Evolutionary conservation across 1,139 yeast species (phyloP).

Genomic region (Hanseniaspora sp.): DNA sequence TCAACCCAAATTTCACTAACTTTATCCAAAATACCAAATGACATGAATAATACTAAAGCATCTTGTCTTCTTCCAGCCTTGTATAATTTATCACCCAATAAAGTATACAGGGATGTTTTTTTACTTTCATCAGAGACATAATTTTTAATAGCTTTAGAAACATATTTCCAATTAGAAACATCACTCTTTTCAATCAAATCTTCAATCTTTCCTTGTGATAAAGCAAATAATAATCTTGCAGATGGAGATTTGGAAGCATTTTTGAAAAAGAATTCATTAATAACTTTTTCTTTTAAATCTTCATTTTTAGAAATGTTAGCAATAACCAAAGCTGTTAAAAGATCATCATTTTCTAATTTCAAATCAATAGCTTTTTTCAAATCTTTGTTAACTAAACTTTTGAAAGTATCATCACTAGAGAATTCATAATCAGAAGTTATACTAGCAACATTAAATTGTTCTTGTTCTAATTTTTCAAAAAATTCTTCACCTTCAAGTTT

Average conservation of each 20-base stretch:
- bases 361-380: slow-evolving; percentile 55
- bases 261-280: slow-evolving; percentile 55
- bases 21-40: slow-evolving; percentile 72
- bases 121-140: slow-evolving; percentile 39
- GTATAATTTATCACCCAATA: slow-evolving; percentile 64
- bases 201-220: slow-evolving; percentile 46
- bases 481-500: slow-evolving; percentile 29
- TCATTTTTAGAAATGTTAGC: slow-evolving; percentile 61
- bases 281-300: slow-evolving; percentile 52
- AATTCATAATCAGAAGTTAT: slow-evolving; percentile 28
- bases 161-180: slow-evolving; percentile 70
- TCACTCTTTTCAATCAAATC: slow-evolving; percentile 74
- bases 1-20: slow-evolving; percentile 73
- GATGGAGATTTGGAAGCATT: slow-evolving; percentile 45
- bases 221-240: slow-evolving; percentile 63
- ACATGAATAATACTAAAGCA: slow-evolving; percentile 69
- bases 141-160: slow-evolving; percentile 59
- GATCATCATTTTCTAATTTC: slow-evolving; percentile 48
- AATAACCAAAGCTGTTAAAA: slow-evolving; percentile 71
- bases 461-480: slow-evolving; percentile 29
- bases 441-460: slow-evolving; percentile 29
- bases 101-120: slow-evolving; percentile 47
- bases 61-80: slow-evolving; percentile 46
- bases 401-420: slow-evolving; percentile 39
- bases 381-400: slow-evolving; percentile 53